Conservation (phyloP, 2,329 filamentous ascomycete species). For the Proliferodiscus dingleyae region DNA sequence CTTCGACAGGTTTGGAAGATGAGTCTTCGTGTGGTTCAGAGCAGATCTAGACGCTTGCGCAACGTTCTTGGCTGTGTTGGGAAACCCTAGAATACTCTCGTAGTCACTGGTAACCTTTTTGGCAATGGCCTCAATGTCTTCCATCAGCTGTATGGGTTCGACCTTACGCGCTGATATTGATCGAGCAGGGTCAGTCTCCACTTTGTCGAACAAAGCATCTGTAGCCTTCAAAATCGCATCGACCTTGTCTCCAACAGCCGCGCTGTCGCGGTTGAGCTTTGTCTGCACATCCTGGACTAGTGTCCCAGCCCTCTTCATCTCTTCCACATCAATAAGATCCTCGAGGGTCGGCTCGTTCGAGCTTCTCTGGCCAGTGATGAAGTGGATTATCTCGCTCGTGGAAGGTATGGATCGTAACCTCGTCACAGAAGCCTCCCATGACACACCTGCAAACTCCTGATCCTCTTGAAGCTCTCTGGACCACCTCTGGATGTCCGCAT, state of each 20-base stretch:
- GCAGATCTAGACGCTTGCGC: constrained; percentile 60
- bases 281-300: constrained; percentile 54
- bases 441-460: constrained; percentile 56
- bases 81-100: constrained; percentile 66
- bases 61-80: constrained; percentile 60
- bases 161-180: constrained; percentile 53
- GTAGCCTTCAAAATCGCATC: constrained; percentile 57
- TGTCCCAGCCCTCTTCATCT: constrained; percentile 66
- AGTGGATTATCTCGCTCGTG: constrained; percentile 59
- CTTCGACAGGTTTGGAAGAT: constrained; percentile 54
- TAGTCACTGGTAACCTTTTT: constrained; percentile 86
- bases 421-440: constrained; percentile 65
- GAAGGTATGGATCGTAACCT: constrained; percentile 61
- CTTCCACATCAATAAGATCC: constrained; percentile 71
- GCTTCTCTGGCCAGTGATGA: constrained; percentile 53
- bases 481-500: constrained; percentile 67
- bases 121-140: constrained; percentile 80
- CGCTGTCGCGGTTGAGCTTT: constrained; percentile 55
- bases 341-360: constrained; percentile 55
- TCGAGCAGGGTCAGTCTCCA: constrained; percentile 53
- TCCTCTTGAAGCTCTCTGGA: constrained; percentile 62
- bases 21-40: constrained; percentile 56
- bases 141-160: constrained; percentile 64
- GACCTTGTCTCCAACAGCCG: constrained; percentile 57
- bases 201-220: constrained; percentile 55